Percentiles rank a stretch among this genome's conserved stretches.
Conservation (phyloP, 139 green algal species). For the Coelastrella sp. region DNA sequence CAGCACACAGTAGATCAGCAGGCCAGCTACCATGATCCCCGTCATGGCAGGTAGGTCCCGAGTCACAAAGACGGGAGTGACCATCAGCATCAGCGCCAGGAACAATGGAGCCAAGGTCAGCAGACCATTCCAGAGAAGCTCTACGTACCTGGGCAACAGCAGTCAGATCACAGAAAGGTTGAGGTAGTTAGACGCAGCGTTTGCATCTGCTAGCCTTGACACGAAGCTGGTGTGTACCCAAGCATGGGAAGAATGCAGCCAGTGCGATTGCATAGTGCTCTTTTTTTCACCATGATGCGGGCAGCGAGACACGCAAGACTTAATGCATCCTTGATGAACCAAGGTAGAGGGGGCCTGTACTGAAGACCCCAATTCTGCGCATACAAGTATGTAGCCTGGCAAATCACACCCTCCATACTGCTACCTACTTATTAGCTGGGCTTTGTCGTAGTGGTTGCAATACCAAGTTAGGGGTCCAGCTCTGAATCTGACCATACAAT, state of each 20-base stretch:
- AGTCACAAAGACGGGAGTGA: slow-evolving; percentile 32
- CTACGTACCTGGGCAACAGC: slow-evolving; percentile 47
- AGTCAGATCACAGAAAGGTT: no score
- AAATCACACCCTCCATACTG: not conserved
- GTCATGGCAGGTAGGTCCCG: slow-evolving; percentile 57
- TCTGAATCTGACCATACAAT: slow-evolving; percentile 78
- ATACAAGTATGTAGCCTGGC: no score
- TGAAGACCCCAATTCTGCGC: no score
- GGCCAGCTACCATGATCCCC: slow-evolving; percentile 53
- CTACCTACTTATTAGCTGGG: slow-evolving; percentile 80
- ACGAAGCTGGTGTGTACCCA: no score
- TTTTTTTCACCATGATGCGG: no score
- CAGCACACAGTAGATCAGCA: slow-evolving; percentile 83
- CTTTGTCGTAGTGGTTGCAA: slow-evolving; percentile 79
- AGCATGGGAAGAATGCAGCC: no score
- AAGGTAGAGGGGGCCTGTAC: no score
- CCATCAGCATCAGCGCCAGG: slow-evolving; percentile 72
- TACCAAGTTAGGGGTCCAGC: slow-evolving; percentile 81
- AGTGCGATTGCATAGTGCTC: no score
- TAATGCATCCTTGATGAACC: no score
- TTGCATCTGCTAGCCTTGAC: no score
- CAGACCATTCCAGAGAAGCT: slow-evolving; percentile 75
- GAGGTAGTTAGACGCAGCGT: no score
- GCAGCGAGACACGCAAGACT: no score
- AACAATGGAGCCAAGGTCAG: slow-evolving; percentile 67